Conservation (phyloP, 2,329 filamentous ascomycete genomes). For the Epichloe festucae region DNA sequence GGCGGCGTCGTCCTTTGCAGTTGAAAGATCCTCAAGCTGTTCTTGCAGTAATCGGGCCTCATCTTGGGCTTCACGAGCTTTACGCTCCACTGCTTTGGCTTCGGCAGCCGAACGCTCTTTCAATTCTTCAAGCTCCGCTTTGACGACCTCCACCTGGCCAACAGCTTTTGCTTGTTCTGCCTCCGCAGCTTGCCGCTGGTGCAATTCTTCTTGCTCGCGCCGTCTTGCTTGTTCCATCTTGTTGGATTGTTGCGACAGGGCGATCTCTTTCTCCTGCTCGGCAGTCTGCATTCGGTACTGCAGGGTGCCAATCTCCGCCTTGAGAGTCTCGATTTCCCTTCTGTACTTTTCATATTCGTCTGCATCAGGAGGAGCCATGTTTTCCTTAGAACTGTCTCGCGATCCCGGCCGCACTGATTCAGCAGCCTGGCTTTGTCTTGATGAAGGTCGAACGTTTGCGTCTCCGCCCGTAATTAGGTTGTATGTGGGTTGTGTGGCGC, state of each 20-base stretch:
- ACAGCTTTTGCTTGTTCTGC: slow-evolving; percentile 36
- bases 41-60: slow-evolving; percentile 64
- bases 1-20: slow-evolving; percentile 55
- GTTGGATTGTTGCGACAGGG: slow-evolving; percentile 64
- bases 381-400: slow-evolving; percentile 46
- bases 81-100: slow-evolving; percentile 54
- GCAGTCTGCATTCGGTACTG: slow-evolving; percentile 78
- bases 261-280: slow-evolving; percentile 77
- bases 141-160: slow-evolving; percentile 35
- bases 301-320: slow-evolving; percentile 77
- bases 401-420: slow-evolving; percentile 35
- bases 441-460: slow-evolving; percentile 23
- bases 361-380: slow-evolving; percentile 44
- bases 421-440: slow-evolving; percentile 26
- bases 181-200: slow-evolving; percentile 48
- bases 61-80: slow-evolving; percentile 57
- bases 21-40: slow-evolving; percentile 60
- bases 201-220: slow-evolving; percentile 76
- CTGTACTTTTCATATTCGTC: slow-evolving; percentile 46
- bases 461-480: slow-evolving; percentile 46
- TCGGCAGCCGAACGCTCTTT: slow-evolving; percentile 38
- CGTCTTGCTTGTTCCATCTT: slow-evolving; percentile 70
- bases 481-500: slow-evolving; percentile 42
- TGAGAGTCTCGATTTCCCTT: slow-evolving; percentile 59
- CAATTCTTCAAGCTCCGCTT: slow-evolving; percentile 38